Percentiles rank a stretch among this genome's conserved stretches.
phyloP scores from a whole-genome alignment of 2,329 filamentous ascomycete species.

The Aspergillus sergii region DNA sequence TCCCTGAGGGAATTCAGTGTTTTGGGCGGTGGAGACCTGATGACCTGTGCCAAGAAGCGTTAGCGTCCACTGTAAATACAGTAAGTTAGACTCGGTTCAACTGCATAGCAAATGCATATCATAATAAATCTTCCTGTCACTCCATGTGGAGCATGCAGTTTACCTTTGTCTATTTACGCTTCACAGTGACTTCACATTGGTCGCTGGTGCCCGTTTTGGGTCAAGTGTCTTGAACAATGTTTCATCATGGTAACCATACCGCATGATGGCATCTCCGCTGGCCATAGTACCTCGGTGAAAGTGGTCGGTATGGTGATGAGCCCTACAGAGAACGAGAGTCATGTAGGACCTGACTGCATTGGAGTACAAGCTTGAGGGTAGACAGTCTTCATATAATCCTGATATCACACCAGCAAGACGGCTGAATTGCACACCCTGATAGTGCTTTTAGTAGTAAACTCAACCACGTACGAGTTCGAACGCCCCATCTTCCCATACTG shows the following conservation, averaged over 20 bases:
- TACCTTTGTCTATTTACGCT: background rate
- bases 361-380: background rate
- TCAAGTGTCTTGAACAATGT: background rate
- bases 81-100: background rate
- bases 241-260: background rate
- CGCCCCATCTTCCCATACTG: background rate
- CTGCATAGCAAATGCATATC: background rate
- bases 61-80: conserved; percentile 14
- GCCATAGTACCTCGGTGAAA: background rate
- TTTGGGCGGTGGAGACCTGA: conserved; percentile 26
- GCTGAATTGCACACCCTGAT: background rate
- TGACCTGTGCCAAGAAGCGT: conserved; percentile 32
- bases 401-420: background rate
- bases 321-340: background rate
- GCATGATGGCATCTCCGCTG: background rate
- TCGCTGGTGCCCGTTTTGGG: background rate
- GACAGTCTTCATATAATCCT: background rate
- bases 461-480: background rate
- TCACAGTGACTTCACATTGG: too few species aligned
- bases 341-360: background rate
- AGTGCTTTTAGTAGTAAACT: background rate
- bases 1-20: conserved; percentile 14
- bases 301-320: background rate
- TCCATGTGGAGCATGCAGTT: background rate
- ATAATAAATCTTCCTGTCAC: background rate